Percentiles rank a stretch among this genome's conserved stretches.
phyloP scores from a whole-genome alignment of 2,329 filamentous ascomycete species.

The Trichoderma cornu-damae region DNA sequence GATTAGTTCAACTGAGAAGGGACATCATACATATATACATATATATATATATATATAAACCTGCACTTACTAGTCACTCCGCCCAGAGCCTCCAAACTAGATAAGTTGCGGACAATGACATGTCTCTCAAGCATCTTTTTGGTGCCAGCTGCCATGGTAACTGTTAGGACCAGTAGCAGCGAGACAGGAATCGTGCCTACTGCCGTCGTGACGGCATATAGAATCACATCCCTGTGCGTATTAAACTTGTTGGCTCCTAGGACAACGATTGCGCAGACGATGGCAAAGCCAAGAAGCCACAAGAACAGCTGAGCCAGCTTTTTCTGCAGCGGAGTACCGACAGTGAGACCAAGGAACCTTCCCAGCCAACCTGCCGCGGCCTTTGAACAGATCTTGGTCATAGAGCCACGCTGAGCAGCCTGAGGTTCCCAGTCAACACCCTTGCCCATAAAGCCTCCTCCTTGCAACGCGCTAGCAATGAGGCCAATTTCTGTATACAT shows the following conservation, averaged over 20 bases:
- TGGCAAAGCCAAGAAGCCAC: conserved; percentile 54
- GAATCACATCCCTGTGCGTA: conserved; percentile 32
- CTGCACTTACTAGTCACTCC: conserved; percentile 42
- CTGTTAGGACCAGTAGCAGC: conserved; percentile 45
- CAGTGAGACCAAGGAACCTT: conserved; percentile 41
- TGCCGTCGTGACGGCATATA: conserved; percentile 38
- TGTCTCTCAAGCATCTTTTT: conserved; percentile 44
- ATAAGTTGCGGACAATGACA: conserved; percentile 45
- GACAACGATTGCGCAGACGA: conserved; percentile 38
- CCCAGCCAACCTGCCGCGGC: conserved; percentile 22
- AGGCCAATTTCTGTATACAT: conserved; percentile 55
- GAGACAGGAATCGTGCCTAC: conserved; percentile 45
- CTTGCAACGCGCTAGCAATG: conserved; percentile 43
- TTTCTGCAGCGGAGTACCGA: conserved; percentile 64
- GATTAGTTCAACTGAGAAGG: background rate
- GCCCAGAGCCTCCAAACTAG: conserved; percentile 45
- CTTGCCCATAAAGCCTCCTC: background rate
- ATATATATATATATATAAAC: background rate
- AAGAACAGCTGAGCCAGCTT: conserved; percentile 64
- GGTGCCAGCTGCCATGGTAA: conserved; percentile 48
- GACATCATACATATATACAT: background rate
- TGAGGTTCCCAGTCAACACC: conserved; percentile 2
- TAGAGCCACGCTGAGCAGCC: background rate
- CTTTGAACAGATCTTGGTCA: conserved; percentile 1
- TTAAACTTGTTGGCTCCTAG: conserved; percentile 36